Conservation (phyloP, 148 eudicot species). For the Spergularia bocconei region DNA sequence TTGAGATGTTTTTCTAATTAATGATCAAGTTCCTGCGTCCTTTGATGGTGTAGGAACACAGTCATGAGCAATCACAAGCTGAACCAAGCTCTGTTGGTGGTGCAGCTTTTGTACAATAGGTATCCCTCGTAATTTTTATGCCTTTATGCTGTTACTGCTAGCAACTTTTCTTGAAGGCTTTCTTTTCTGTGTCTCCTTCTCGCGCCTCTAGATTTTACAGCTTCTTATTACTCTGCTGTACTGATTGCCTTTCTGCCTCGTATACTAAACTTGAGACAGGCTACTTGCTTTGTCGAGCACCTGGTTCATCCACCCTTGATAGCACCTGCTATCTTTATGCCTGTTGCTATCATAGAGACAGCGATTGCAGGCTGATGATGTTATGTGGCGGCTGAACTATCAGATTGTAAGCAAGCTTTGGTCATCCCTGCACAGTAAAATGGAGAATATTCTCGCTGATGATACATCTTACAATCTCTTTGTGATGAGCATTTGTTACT, state of each 20-base stretch:
- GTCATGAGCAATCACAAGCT: constrained; percentile 24
- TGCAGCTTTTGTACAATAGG: constrained; percentile 34
- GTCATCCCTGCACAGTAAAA: neutral
- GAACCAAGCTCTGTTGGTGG: constrained; percentile 24
- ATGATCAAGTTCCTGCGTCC: too few species aligned
- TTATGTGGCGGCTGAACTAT: neutral
- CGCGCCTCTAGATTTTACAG: neutral
- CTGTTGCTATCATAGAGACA: neutral
- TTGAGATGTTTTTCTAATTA: too few species aligned
- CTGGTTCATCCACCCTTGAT: neutral
- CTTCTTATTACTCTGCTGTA: neutral
- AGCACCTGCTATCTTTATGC: neutral
- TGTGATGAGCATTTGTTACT: neutral
- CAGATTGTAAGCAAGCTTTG: neutral
- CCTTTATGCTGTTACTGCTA: neutral
- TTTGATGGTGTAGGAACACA: constrained; percentile 27
- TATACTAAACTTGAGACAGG: neutral
- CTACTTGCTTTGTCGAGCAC: neutral
- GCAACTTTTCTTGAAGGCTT: neutral
- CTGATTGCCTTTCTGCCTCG: neutral
- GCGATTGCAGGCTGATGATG: neutral
- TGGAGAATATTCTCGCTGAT: neutral
- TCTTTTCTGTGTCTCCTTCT: too few species aligned
- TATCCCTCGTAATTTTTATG: neutral
- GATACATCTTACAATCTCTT: neutral